phyloP scores from a whole-genome alignment of 2,329 filamentous ascomycete genomes.

The Fusarium pseudoanthophilum region DNA sequence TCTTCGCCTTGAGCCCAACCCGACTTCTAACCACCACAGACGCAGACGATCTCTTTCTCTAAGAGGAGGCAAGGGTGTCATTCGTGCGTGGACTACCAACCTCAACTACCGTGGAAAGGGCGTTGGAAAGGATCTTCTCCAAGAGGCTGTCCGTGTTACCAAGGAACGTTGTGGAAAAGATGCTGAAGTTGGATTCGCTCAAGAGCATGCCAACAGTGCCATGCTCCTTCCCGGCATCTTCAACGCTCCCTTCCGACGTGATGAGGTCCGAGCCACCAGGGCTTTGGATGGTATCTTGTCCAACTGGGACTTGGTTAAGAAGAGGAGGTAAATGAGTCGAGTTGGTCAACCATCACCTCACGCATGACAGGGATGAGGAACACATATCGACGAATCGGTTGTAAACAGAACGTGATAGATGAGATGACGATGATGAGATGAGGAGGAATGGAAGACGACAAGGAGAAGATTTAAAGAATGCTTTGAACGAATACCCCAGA shows the following conservation, averaged over 20 bases:
- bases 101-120: constrained; percentile 76
- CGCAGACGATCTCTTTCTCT: constrained; percentile 53
- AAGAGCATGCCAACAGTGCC: constrained; percentile 79
- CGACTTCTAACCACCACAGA: constrained; percentile 46
- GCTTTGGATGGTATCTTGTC: constrained; percentile 63
- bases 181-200: constrained; percentile 76
- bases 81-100: constrained; percentile 85
- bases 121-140: constrained; percentile 76
- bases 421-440: constrained; percentile 3
- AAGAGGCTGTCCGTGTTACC: constrained; percentile 76
- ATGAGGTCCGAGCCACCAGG: constrained; percentile 67
- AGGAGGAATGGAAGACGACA: constrained; percentile 1
- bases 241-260: constrained; percentile 67
- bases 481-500: constrained; percentile 18
- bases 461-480: constrained; percentile 15
- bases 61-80: constrained; percentile 72
- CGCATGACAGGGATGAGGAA: neutral
- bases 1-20: constrained; percentile 68
- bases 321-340: constrained; percentile 54
- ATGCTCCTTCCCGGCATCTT: constrained; percentile 72
- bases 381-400: neutral
- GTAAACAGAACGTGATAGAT: neutral
- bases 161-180: constrained; percentile 75
- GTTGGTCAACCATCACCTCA: neutral
- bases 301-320: constrained; percentile 59